Evolutionary conservation across 2,329 filamentous ascomycete genomes (phyloP).

Genomic region (Pseudonectria buxi): DNA sequence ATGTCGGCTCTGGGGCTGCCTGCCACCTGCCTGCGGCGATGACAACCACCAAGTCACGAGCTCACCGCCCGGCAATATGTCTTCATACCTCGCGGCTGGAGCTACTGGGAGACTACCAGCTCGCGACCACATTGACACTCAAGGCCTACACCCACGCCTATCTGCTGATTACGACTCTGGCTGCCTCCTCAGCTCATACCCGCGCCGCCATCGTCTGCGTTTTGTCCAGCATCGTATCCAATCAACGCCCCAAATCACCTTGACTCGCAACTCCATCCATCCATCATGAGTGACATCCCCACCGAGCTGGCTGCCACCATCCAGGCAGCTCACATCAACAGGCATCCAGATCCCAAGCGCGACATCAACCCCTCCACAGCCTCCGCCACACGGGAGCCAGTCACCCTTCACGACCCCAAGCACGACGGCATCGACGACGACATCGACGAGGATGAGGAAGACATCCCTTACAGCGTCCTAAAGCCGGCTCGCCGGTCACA

Average conservation of each 20-base stretch:
- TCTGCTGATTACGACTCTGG: too few species aligned
- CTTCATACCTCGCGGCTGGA: too few species aligned
- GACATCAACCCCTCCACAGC: conserved; percentile 78
- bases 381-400: conserved; percentile 47
- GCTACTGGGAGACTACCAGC: too few species aligned
- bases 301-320: conserved; percentile 70
- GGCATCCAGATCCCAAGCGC: conserved; percentile 60
- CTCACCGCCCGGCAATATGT: too few species aligned
- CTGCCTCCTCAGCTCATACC: too few species aligned
- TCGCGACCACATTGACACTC: too few species aligned
- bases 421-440: conserved; percentile 25
- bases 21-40: too few species aligned
- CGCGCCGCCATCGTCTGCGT: too few species aligned
- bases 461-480: conserved; percentile 62
- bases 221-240: background rate
- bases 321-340: conserved; percentile 73
- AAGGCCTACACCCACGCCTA: too few species aligned
- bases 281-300: conserved; percentile 48
- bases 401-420: conserved; percentile 18
- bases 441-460: conserved; percentile 50
- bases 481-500: conserved; percentile 42
- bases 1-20: conserved; percentile 4
- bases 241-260: too few species aligned
- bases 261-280: background rate
- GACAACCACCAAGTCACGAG: too few species aligned